A percentile compares a stretch with the other conserved stretches of the same genome.
phyloP scores from a whole-genome alignment of 1,139 yeast genomes.

The Torulaspora globosa region DNA sequence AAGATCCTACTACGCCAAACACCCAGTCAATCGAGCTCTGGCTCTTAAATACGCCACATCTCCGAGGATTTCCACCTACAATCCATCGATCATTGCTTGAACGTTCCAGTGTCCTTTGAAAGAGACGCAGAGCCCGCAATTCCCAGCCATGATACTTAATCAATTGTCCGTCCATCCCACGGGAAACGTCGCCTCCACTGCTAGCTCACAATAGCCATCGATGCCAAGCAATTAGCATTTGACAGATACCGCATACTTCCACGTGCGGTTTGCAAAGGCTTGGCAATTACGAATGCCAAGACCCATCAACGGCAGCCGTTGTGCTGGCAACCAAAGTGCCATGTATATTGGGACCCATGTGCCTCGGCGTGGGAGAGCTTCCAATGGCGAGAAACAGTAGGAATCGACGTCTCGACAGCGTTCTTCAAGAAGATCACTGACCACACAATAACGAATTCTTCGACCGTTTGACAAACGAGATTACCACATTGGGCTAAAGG shows the following conservation, averaged over 20 bases:
- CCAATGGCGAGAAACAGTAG: too few relatives aligned
- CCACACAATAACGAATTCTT: not conserved
- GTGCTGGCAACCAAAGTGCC: not conserved
- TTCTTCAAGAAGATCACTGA: not conserved
- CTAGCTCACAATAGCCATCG: not conserved
- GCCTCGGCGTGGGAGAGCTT: not conserved
- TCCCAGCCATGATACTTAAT: not conserved
- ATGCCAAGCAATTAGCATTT: not conserved
- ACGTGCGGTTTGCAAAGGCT: not conserved
- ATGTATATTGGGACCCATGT: not conserved
- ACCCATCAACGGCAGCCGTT: not conserved
- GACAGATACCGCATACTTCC: not conserved
- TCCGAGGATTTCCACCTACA: too few relatives aligned
- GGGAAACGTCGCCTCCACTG: not conserved
- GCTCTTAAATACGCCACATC: not conserved
- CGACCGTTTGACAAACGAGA: not conserved
- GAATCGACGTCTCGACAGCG: not conserved
- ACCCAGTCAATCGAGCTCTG: not conserved
- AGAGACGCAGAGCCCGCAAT: too few relatives aligned
- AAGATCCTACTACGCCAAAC: not conserved
- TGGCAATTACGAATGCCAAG: not conserved
- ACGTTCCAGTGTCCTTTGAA: not conserved
- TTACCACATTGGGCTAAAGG: not conserved
- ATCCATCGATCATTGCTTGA: not conserved
- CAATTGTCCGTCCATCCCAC: not conserved